phyloP scores from a whole-genome alignment of 192 early-diverging fungal genomes.

The Gamsiella multidivaricata region DNA sequence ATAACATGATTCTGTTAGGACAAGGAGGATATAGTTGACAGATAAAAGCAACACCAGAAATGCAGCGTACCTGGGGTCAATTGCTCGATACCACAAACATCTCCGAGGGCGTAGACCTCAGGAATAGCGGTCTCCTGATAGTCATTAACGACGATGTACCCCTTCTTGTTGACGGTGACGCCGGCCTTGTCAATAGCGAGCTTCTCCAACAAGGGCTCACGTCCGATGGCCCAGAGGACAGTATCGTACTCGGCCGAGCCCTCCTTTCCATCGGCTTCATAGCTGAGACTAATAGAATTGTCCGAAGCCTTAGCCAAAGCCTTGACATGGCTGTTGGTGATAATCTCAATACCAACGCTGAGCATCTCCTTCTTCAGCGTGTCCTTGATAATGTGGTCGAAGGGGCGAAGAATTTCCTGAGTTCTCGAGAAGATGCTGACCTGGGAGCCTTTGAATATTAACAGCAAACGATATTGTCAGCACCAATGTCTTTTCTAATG shows the following conservation, averaged over 20 bases:
- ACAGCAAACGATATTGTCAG: background rate
- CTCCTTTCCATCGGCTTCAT: slow-evolving; percentile 53
- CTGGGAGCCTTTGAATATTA: slow-evolving; percentile 57
- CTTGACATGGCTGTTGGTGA: slow-evolving; percentile 69
- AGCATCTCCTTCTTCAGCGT: slow-evolving; percentile 81
- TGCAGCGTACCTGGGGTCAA: slow-evolving; percentile 82
- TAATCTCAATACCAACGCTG: slow-evolving; percentile 84
- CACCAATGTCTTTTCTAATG: background rate
- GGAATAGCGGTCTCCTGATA: slow-evolving; percentile 83
- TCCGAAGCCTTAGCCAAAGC: slow-evolving; percentile 68
- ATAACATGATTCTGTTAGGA: too few relatives aligned
- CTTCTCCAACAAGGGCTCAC: slow-evolving; percentile 77
- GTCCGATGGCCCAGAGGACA: slow-evolving; percentile 93
- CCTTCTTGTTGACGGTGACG: slow-evolving; percentile 71
- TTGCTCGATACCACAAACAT: slow-evolving; percentile 91
- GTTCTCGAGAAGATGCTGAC: slow-evolving; percentile 90
- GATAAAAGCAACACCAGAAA: background rate
- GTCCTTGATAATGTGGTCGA: slow-evolving; percentile 87
- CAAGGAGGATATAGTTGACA: too few relatives aligned
- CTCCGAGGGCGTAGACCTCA: slow-evolving; percentile 91
- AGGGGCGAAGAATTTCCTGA: slow-evolving; percentile 83
- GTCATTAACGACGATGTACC: slow-evolving; percentile 86
- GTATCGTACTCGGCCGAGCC: slow-evolving; percentile 77
- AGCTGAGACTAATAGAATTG: slow-evolving; percentile 63
- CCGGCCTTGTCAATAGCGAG: slow-evolving; percentile 76